phyloP scores from a whole-genome alignment of 306 rosid genomes.

The Astragalus membranaceus region DNA sequence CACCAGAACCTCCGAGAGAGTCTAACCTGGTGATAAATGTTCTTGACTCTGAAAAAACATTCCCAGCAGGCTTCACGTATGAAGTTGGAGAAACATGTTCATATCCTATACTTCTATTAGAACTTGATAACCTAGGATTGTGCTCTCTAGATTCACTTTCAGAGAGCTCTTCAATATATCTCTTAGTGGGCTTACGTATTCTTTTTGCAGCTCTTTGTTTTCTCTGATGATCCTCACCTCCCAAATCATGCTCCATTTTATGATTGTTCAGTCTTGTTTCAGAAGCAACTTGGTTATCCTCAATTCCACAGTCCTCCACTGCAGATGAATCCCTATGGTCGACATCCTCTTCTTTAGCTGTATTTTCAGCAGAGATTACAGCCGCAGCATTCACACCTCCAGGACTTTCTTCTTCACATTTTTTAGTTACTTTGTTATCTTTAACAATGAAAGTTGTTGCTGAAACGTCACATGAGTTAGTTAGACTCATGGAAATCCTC shows the following conservation, averaged over 20 bases:
- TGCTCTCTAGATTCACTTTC: conserved; percentile 65
- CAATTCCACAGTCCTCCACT: conserved; percentile 27
- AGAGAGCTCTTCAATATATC: conserved; percentile 97
- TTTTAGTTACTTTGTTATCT: conserved; percentile 53
- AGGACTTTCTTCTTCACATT: conserved; percentile 36
- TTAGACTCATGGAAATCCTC: conserved; percentile 93
- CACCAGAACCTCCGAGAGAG: conserved; percentile 73
- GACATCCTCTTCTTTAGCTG: conserved; percentile 27
- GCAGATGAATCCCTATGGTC: conserved; percentile 39
- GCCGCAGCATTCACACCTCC: conserved; percentile 31
- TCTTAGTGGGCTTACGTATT: conserved; percentile 83
- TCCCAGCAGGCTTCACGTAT: conserved; percentile 36
- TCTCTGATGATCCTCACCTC: conserved; percentile 35
- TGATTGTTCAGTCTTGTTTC: conserved; percentile 33
- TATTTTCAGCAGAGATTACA: conserved; percentile 20
- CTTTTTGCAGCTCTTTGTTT: conserved; percentile 73
- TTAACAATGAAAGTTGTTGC: conserved; percentile 58
- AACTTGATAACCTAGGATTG: conserved; percentile 35
- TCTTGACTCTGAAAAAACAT: conserved; percentile 47
- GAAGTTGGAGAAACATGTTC: conserved; percentile 40
- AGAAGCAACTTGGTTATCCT: conserved; percentile 41
- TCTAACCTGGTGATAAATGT: conserved; percentile 60
- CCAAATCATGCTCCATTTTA: conserved; percentile 45
- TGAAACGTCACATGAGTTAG: conserved; percentile 76
- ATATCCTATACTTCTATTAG: conserved; percentile 33